A percentile compares a stretch with the other conserved stretches of the same genome.
These are phyloP conservation scores for Suillus luteus DNA, from an alignment of 768 basidiomycete species.

Conservation along the genomic window DNA sequence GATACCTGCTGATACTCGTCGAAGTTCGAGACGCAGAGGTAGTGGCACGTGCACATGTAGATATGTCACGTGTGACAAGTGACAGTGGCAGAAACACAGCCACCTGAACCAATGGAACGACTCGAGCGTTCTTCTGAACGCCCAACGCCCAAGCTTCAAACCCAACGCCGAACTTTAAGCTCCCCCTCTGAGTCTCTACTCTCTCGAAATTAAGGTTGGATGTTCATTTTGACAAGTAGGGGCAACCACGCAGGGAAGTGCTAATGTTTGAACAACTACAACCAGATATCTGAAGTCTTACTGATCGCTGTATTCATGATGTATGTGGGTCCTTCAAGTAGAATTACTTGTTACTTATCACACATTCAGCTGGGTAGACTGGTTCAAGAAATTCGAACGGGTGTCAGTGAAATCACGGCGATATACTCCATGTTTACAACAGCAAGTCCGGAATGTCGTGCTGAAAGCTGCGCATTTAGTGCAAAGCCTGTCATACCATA, in stretches of 20 bases:
- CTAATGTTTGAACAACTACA: not conserved
- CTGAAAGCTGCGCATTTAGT: not conserved
- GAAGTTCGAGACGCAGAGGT: not conserved
- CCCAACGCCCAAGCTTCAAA: too few species aligned
- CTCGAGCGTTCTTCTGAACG: too few species aligned
- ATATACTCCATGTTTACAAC: not conserved
- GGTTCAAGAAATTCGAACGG: not conserved
- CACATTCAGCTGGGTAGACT: not conserved
- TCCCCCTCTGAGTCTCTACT: too few species aligned
- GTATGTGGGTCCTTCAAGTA: not conserved
- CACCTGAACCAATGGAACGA: not conserved
- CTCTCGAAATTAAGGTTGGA: too few species aligned
- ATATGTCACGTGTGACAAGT: not conserved
- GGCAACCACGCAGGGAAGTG: not conserved
- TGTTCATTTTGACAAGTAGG: not conserved
- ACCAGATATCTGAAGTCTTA: not conserved
- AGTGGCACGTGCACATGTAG: too few species aligned
- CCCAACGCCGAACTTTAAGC: too few species aligned
- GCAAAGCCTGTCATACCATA: not conserved
- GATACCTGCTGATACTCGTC: not conserved
- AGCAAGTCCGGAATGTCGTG: not conserved
- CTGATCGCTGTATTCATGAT: not conserved
- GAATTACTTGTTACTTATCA: too few species aligned
- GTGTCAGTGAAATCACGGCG: not conserved
- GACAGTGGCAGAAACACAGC: not conserved